Percentiles rank a stretch among this genome's conserved stretches.
These are phyloP conservation scores for Thelephora ganbajun DNA, from an alignment of 768 basidiomycete genomes.

Conservation along the genomic window DNA sequence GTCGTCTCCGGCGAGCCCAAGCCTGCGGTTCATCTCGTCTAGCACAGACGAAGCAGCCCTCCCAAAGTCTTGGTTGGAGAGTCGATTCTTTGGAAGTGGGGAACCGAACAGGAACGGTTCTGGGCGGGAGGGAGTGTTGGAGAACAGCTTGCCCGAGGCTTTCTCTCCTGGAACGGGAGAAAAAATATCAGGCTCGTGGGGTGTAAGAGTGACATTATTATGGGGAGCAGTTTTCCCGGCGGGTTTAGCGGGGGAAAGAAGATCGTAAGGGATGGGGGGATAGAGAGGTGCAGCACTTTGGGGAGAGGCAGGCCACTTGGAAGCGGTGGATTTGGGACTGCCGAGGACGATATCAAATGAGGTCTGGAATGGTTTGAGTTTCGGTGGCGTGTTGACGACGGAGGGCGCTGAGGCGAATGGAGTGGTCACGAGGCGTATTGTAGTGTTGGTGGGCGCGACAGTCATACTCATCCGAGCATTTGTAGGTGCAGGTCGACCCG, in stretches of 20 bases:
- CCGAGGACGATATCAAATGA: constrained; percentile 53
- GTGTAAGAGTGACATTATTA: constrained; percentile 14
- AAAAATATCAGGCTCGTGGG: constrained; percentile 23
- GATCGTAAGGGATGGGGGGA: constrained; percentile 23
- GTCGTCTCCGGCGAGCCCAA: constrained; percentile 42
- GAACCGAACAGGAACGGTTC: constrained; percentile 71
- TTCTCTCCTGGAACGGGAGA: constrained; percentile 18
- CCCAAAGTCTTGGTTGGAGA: constrained; percentile 54
- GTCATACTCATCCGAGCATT: constrained; percentile 51
- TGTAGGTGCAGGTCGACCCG: constrained; percentile 45
- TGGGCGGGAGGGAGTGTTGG: constrained; percentile 12
- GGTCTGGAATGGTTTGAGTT: constrained; percentile 50
- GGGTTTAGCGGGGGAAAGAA: constrained; percentile 11
- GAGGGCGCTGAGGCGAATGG: constrained; percentile 10
- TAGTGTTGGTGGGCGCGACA: constrained; percentile 18
- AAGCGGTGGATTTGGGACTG: constrained; percentile 25
- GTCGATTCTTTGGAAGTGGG: constrained; percentile 45
- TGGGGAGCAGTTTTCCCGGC: constrained; percentile 23
- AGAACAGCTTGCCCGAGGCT: neutral
- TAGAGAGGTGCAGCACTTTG: constrained; percentile 19
- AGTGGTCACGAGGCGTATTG: constrained; percentile 28
- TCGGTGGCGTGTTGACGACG: constrained; percentile 31
- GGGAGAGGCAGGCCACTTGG: constrained; percentile 29
- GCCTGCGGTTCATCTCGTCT: constrained; percentile 70
- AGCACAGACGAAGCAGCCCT: constrained; percentile 55